phyloP scores from a whole-genome alignment of 352 stramenopile genomes.

The Phytophthora ramorum region DNA sequence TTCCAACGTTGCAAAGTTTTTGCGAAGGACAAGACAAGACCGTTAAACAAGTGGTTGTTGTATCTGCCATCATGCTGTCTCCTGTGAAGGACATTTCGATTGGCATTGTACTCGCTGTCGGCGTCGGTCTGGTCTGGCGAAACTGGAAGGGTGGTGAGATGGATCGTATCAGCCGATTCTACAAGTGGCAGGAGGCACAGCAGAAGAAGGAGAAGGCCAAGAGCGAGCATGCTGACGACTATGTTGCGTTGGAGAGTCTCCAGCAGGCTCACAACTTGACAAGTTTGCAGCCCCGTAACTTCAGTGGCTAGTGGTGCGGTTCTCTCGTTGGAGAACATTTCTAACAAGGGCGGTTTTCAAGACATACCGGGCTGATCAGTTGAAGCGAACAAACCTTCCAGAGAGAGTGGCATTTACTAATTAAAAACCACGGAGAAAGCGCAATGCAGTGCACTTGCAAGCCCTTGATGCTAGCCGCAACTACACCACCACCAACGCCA shows the following conservation, averaged over 20 bases:
- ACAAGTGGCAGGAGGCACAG: conserved; percentile 75
- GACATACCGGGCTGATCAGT: neutral
- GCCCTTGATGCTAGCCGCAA: too few relatives aligned
- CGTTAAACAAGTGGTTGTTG: neutral
- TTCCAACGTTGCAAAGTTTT: neutral
- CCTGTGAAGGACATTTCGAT: conserved; percentile 77
- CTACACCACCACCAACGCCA: too few relatives aligned
- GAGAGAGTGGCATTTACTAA: too few relatives aligned
- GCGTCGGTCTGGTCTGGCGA: conserved; percentile 53
- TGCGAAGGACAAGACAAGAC: neutral
- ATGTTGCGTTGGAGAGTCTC: neutral
- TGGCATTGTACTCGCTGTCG: conserved; percentile 55
- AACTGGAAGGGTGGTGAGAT: conserved; percentile 67
- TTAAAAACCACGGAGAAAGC: too few relatives aligned
- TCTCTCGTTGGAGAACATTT: neutral
- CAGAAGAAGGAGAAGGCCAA: conserved; percentile 29
- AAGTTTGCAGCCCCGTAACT: neutral
- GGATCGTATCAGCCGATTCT: conserved; percentile 72
- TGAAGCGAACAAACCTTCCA: too few relatives aligned
- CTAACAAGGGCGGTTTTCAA: neutral
- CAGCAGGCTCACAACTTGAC: neutral
- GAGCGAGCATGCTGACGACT: conserved; percentile 29
- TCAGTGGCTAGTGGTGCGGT: neutral
- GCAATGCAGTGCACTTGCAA: too few relatives aligned
- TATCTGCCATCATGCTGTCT: conserved; percentile 67